Conservation (phyloP, 1,284 basidiomycete species). For the Ceratobasidium sp. region DNA sequence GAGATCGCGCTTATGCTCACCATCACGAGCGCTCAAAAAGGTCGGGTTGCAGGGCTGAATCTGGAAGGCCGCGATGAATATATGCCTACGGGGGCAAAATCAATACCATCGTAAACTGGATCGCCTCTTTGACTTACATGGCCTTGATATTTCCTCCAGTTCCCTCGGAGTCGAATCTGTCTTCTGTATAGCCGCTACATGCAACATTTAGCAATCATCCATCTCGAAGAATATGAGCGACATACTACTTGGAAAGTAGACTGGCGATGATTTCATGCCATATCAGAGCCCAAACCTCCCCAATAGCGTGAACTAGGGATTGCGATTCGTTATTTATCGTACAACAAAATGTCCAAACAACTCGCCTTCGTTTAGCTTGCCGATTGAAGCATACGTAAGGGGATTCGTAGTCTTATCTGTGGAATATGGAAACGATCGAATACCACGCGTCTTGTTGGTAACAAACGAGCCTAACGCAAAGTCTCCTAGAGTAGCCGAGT, state of each 20-base stretch:
- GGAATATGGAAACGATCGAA: constrained; percentile 38
- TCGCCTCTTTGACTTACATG: too few species aligned
- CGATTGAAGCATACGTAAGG: constrained; percentile 24
- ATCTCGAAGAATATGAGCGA: too few species aligned
- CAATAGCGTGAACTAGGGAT: constrained; percentile 40
- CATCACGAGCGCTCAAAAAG: too few species aligned
- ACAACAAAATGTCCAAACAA: too few species aligned
- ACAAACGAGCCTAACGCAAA: constrained; percentile 38
- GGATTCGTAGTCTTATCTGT: constrained; percentile 38
- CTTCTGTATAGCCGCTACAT: constrained; percentile 36
- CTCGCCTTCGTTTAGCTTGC: constrained; percentile 25
- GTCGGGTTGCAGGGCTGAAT: too few species aligned
- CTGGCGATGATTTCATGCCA: constrained; percentile 33
- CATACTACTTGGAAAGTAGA: constrained; percentile 36
- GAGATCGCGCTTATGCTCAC: too few species aligned
- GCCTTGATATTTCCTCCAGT: constrained; percentile 37
- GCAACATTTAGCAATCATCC: too few species aligned
- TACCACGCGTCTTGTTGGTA: constrained; percentile 16
- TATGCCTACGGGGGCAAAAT: too few species aligned
- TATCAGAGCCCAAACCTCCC: constrained; percentile 41
- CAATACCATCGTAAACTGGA: too few species aligned
- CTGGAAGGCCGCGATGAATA: too few species aligned
- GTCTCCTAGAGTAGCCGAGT: constrained; percentile 9
- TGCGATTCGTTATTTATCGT: too few species aligned
- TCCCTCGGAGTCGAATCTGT: constrained; percentile 1